These are phyloP conservation scores for Phytophthora pluvialis DNA, from an alignment of 352 stramenopile species.

Conservation along the genomic window DNA sequence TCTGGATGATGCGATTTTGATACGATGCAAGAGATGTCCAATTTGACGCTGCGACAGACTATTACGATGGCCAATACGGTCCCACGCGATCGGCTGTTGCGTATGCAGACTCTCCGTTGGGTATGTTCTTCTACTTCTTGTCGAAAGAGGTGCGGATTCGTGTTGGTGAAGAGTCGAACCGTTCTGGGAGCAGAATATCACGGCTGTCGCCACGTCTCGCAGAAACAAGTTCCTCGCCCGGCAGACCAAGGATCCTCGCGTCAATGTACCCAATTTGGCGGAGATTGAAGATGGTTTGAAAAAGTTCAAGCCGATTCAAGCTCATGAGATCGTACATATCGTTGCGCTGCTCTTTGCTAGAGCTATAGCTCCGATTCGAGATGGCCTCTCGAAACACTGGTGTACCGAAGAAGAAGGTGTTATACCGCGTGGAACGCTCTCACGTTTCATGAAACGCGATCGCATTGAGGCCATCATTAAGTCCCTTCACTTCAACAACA, in stretches of 20 bases:
- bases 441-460: constrained; percentile 22
- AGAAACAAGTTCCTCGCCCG: neutral
- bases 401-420: constrained; percentile 8
- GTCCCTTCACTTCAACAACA: constrained; percentile 36
- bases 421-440: constrained; percentile 23
- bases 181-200: constrained; percentile 11
- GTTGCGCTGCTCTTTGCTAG: constrained; percentile 17
- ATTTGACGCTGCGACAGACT: constrained; percentile 10
- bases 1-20: constrained; percentile 1
- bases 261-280: constrained; percentile 7
- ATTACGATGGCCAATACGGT: constrained; percentile 8
- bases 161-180: constrained; percentile 24
- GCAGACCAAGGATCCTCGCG: constrained; percentile 4
- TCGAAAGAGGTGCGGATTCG: constrained; percentile 13
- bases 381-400: constrained; percentile 17
- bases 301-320: constrained; percentile 17
- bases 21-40: neutral
- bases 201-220: neutral
- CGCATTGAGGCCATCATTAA: constrained; percentile 22
- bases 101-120: constrained; percentile 13
- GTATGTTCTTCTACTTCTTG: constrained; percentile 27
- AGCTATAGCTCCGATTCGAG: constrained; percentile 5
- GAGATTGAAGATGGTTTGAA: constrained; percentile 8
- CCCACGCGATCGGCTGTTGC: constrained; percentile 19
- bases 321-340: constrained; percentile 22